Evolutionary conservation across 768 basidiomycete genomes (phyloP).

Genomic region (Cantharellus cinnabarinus): DNA sequence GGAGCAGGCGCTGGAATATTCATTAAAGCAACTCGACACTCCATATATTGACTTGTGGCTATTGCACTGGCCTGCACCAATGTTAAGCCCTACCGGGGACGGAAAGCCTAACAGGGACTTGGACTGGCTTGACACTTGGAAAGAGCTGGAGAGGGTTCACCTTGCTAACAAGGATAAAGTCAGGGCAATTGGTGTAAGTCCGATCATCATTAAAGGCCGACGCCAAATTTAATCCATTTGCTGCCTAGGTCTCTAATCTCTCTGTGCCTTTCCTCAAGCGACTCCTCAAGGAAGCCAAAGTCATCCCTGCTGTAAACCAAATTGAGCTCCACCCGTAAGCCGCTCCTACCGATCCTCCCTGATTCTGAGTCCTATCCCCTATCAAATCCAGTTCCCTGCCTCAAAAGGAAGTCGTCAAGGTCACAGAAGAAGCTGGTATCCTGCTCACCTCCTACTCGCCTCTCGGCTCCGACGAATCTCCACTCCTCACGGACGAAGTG

Average conservation of each 20-base stretch:
- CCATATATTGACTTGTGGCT: constrained; percentile 4
- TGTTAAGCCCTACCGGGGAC: constrained; percentile 8
- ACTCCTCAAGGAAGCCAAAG: constrained; percentile 46
- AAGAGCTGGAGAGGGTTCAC: constrained; percentile 49
- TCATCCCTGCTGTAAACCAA: constrained; percentile 62
- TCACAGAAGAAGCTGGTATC: constrained; percentile 50
- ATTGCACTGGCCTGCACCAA: constrained; percentile 6
- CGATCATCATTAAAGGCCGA: neutral
- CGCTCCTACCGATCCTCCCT: constrained; percentile 29
- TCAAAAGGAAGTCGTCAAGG: constrained; percentile 27
- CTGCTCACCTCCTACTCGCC: constrained; percentile 48
- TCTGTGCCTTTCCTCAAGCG: constrained; percentile 41
- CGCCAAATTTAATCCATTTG: neutral
- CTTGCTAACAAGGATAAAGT: constrained; percentile 39
- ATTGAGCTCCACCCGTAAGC: constrained; percentile 59
- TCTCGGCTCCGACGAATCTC: constrained; percentile 27
- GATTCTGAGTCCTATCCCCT: constrained; percentile 40
- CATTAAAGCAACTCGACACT: constrained; percentile 7
- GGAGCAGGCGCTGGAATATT: constrained; percentile 2
- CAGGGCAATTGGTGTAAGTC: constrained; percentile 15
- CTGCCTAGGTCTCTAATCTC: constrained; percentile 59
- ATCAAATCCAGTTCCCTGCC: constrained; percentile 16
- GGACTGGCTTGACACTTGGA: constrained; percentile 61
- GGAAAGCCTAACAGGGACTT: constrained; percentile 10
- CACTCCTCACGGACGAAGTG: constrained; percentile 11